Percentiles rank a stretch among this genome's conserved stretches.
These are phyloP conservation scores for Metschnikowia rubicola DNA, from an alignment of 805 yeast genomes.

Conservation along the genomic window DNA sequence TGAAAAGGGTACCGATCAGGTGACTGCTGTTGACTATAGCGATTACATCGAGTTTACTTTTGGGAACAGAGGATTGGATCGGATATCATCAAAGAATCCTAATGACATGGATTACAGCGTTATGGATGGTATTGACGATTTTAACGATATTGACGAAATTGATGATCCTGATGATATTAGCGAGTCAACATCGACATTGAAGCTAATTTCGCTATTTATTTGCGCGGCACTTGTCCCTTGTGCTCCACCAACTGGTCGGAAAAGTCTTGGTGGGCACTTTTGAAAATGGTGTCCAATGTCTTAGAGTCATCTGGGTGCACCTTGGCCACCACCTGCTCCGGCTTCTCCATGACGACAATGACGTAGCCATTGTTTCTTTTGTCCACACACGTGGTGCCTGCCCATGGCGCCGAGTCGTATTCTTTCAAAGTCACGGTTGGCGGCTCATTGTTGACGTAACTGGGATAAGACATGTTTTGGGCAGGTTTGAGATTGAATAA, in stretches of 20 bases:
- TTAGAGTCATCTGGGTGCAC: conserved; percentile 35
- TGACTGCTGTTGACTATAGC: too few relatives aligned
- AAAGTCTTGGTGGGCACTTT: conserved; percentile 39
- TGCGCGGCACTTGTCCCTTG: conserved; percentile 16
- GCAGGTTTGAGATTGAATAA: too few relatives aligned
- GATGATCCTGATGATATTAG: too few relatives aligned
- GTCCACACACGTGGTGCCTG: conserved; percentile 49
- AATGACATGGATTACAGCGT: too few relatives aligned
- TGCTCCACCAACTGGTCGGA: conserved; percentile 18
- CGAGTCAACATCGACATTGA: not conserved
- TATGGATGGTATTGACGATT: too few relatives aligned
- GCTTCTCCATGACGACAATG: conserved; percentile 45
- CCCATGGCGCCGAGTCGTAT: conserved; percentile 54
- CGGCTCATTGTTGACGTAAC: conserved; percentile 42
- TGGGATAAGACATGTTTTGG: conserved; percentile 32
- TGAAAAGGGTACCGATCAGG: too few relatives aligned
- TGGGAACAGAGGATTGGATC: too few relatives aligned
- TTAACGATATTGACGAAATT: too few relatives aligned
- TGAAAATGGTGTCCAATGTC: conserved; percentile 43
- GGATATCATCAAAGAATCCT: too few relatives aligned
- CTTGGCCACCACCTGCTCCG: conserved; percentile 42
- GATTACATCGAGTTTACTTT: too few relatives aligned
- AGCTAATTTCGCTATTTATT: not conserved
- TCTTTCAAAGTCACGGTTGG: conserved; percentile 44
- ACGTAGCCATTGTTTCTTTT: conserved; percentile 31